Base-by-base conservation (phyloP, 371 early-diverging fungal species). In the Mucor ambiguus region DNA sequence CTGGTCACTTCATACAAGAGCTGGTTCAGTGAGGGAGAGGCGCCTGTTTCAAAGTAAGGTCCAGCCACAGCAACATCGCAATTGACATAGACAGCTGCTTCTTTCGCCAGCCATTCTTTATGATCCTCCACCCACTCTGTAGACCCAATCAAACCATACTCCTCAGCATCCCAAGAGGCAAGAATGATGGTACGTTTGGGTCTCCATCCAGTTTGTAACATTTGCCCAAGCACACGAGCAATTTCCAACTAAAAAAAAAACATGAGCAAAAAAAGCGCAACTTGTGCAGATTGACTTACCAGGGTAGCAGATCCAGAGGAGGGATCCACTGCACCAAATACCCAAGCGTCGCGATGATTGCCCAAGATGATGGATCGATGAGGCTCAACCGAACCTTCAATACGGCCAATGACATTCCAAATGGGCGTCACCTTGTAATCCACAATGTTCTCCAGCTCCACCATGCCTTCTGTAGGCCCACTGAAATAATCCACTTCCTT, bases 51-150 rank as follows among this genome's bases (percentile, higher is more conserved):
- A 58, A 90, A 88, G 28, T 75, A 32, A 26, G 74, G 67, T 7
- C 91, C 91, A 24, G 64, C 68, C 7, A 85, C 85, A 28, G 82
- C 87, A 4, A 64, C 64, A 58, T 88, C 90, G 4, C 86, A 80
- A 58, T 90, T 89, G 55, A 90, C 63, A 67, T 90, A 90, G 4
- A 81, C 87, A 18, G 86, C 74, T 1, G 76, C 87, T 49, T 84
- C 74, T 11, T 81, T 77, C 44, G 74, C 74, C 9, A 90, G 74
- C 85, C 85, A 83, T 38, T 77, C 78, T 28, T 81, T 69, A 43
- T 88, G 72, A 55, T 89, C 86, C 67, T 90, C 91, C 0, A 89
- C 91, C 87, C 87, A 90, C 72, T 90, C 91, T 8, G 91, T 90
- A 11, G 89, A 87, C 1, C 91, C 91, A 54, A 89, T 70, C 24